Evolutionary conservation across 306 rosid genomes (phyloP).

Genomic region (Phaseolus lunatus): DNA sequence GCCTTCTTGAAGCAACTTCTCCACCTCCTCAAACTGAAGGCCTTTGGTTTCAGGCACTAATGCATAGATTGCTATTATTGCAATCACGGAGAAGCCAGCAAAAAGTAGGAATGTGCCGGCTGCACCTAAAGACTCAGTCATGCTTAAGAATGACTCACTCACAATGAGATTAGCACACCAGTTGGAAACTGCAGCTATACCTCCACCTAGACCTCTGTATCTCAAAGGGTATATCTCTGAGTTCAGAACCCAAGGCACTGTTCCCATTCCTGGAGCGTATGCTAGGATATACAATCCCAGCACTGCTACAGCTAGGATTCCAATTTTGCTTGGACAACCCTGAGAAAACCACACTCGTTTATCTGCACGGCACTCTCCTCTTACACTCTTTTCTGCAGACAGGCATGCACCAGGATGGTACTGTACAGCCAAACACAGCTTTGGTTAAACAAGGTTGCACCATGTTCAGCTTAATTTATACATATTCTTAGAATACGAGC

Average conservation of each 20-base stretch:
- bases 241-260: slow-evolving; percentile 84
- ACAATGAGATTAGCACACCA: slow-evolving; percentile 77
- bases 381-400: slow-evolving; percentile 44
- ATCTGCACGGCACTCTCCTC: slow-evolving; percentile 46
- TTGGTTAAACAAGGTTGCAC: not conserved
- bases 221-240: slow-evolving; percentile 84
- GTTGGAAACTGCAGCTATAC: slow-evolving; percentile 84
- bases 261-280: slow-evolving; percentile 89
- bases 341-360: slow-evolving; percentile 65
- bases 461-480: not conserved
- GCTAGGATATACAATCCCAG: slow-evolving; percentile 68
- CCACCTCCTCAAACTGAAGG: slow-evolving; percentile 71
- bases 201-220: slow-evolving; percentile 81
- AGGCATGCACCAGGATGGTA: slow-evolving; percentile 74
- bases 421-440: slow-evolving; percentile 42
- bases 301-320: slow-evolving; percentile 65
- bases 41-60: slow-evolving; percentile 85
- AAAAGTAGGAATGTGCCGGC: slow-evolving; percentile 77
- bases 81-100: slow-evolving; percentile 62
- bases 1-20: slow-evolving; percentile 60
- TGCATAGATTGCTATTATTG: slow-evolving; percentile 56
- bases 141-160: slow-evolving; percentile 70
- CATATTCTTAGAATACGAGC: too few species aligned
- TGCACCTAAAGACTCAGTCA: slow-evolving; percentile 61
- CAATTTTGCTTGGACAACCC: slow-evolving; percentile 83